These are phyloP conservation scores for Fomes fomentarius DNA, from an alignment of 1,284 basidiomycete genomes.

Conservation along the genomic window DNA sequence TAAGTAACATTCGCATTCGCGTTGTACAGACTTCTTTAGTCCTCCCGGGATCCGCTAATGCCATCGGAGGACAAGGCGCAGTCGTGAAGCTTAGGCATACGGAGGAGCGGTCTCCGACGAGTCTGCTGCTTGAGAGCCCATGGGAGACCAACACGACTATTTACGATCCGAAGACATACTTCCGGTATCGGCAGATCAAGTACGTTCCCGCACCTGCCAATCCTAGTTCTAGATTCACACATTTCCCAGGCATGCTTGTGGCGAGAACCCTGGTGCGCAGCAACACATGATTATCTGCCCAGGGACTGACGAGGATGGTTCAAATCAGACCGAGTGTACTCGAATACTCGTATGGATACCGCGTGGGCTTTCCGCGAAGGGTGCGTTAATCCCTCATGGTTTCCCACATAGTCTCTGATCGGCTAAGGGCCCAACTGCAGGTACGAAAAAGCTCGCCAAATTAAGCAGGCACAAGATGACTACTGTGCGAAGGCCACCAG, in stretches of 20 bases:
- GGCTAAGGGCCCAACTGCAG: neutral
- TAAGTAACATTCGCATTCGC: neutral
- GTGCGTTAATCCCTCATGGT: neutral
- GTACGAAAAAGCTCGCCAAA: slow-evolving; percentile 74
- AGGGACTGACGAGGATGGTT: neutral
- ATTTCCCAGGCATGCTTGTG: slow-evolving; percentile 28
- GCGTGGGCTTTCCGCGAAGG: slow-evolving; percentile 59
- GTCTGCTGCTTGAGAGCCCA: slow-evolving; percentile 51
- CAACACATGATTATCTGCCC: too few species aligned
- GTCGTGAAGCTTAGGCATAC: slow-evolving; percentile 53
- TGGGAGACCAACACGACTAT: slow-evolving; percentile 38
- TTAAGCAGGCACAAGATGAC: slow-evolving; percentile 78
- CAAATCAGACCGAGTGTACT: slow-evolving; percentile 32
- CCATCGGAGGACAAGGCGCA: slow-evolving; percentile 46
- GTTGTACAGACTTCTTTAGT: slow-evolving; percentile 38
- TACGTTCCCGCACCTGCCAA: neutral
- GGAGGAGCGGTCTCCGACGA: slow-evolving; percentile 44
- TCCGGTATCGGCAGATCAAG: slow-evolving; percentile 55
- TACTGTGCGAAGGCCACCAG: slow-evolving; percentile 36
- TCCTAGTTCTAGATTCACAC: neutral
- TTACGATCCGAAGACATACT: slow-evolving; percentile 31
- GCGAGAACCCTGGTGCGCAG: slow-evolving; percentile 38
- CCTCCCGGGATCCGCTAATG: slow-evolving; percentile 51
- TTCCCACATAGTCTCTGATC: neutral
- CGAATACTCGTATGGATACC: slow-evolving; percentile 60